A percentile compares a stretch with the other conserved stretches of the same genome.
Evolutionary conservation across 2,329 filamentous ascomycete genomes (phyloP).

Genomic region (Dactylonectria macrodidyma): DNA sequence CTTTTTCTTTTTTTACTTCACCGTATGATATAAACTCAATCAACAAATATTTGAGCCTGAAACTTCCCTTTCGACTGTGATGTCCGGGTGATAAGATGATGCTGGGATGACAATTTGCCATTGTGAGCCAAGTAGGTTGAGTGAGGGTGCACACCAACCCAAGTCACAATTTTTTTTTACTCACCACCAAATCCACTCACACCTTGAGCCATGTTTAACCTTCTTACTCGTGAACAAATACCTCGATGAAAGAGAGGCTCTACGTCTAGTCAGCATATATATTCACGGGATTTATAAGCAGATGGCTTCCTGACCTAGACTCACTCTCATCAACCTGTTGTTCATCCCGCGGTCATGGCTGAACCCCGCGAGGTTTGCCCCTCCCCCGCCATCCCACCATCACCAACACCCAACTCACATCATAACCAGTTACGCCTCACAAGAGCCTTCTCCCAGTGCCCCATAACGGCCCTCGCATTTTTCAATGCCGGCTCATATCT

Average conservation of each 20-base stretch:
- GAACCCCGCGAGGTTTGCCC: slow-evolving; percentile 36
- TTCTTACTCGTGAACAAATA: slow-evolving; percentile 1
- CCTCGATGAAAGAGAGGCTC: neutral
- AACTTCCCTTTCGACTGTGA: neutral
- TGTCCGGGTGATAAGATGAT: neutral
- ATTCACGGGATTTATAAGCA: neutral
- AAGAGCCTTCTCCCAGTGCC: slow-evolving; percentile 62
- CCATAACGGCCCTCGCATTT: slow-evolving; percentile 74
- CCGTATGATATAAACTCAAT: slow-evolving; percentile 28
- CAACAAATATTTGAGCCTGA: slow-evolving; percentile 3
- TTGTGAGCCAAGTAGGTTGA: slow-evolving; percentile 7
- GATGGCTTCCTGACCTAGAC: slow-evolving; percentile 11
- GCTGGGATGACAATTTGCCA: neutral
- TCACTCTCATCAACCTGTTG: neutral
- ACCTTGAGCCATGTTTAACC: slow-evolving; percentile 23
- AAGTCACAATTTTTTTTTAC: slow-evolving; percentile 41
- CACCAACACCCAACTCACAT: neutral
- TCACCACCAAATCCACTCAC: slow-evolving; percentile 44
- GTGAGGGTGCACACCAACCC: slow-evolving; percentile 35
- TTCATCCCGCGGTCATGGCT: slow-evolving; percentile 34
- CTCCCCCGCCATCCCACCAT: slow-evolving; percentile 42
- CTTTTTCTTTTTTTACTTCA: slow-evolving; percentile 18
- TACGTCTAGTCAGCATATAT: neutral
- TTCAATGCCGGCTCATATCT: slow-evolving; percentile 60
- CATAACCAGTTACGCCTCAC: slow-evolving; percentile 37